These are phyloP conservation scores for Claviceps lovelessii DNA, from an alignment of 2,329 filamentous ascomycete genomes.

Conservation along the genomic window DNA sequence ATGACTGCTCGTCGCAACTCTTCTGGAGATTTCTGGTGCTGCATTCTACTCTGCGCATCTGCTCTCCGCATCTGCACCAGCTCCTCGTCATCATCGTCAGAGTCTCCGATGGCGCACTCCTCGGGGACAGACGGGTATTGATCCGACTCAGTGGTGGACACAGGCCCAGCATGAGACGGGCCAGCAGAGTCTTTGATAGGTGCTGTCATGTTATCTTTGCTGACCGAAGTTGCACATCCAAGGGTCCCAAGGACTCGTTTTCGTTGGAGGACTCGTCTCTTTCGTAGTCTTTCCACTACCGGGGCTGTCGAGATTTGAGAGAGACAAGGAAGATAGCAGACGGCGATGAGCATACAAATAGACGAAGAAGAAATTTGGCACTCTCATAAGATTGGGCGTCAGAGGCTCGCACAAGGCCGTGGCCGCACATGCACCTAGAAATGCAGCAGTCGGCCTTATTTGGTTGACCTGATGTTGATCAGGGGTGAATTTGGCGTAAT, in stretches of 20 bases:
- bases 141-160: background rate
- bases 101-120: slow-evolving; percentile 6
- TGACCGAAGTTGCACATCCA: background rate
- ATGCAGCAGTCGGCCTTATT: background rate
- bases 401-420: background rate
- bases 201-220: background rate
- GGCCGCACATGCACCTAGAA: background rate
- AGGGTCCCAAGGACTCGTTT: no score
- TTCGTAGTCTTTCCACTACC: background rate
- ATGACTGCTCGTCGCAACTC: slow-evolving; percentile 22
- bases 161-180: background rate
- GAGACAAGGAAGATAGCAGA: background rate
- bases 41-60: slow-evolving; percentile 1
- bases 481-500: background rate
- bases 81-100: slow-evolving; percentile 7
- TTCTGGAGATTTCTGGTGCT: slow-evolving; percentile 4
- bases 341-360: background rate
- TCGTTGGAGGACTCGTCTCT: background rate
- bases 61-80: slow-evolving; percentile 3
- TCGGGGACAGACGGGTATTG: background rate
- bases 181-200: background rate
- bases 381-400: background rate
- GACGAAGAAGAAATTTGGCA: background rate
- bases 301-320: background rate
- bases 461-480: background rate